Percentiles rank a stretch among this genome's conserved stretches.
Evolutionary conservation across 2,329 filamentous ascomycete species (phyloP).

Genomic region (Fusarium oligoseptatum): DNA sequence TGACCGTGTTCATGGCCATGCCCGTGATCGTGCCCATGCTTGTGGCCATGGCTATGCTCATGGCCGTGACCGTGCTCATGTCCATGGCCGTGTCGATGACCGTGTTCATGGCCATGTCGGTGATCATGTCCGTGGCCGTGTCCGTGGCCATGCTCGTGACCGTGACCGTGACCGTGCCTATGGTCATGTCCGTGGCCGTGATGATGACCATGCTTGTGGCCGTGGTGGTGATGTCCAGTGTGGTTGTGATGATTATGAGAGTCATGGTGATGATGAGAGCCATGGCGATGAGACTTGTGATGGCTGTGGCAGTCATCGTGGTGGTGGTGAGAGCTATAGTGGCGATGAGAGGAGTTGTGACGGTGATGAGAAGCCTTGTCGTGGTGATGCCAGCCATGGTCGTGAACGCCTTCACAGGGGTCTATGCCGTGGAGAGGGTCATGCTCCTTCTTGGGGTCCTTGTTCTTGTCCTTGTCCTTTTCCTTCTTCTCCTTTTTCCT

Average conservation of each 20-base stretch:
- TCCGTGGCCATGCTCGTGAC: neutral
- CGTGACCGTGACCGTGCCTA: neutral
- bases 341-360: neutral
- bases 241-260: neutral
- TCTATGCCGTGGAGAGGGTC: constrained; percentile 1
- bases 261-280: neutral
- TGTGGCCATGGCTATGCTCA: constrained; percentile 2
- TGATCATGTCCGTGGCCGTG: neutral
- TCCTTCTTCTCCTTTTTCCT: constrained; percentile 9
- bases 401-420: neutral
- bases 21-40: neutral
- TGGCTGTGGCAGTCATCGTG: neutral
- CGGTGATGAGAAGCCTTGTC: neutral
- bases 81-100: neutral
- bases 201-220: neutral
- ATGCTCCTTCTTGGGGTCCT: constrained; percentile 9
- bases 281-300: neutral
- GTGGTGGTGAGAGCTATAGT: neutral
- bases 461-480: neutral
- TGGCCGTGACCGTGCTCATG: constrained; percentile 6
- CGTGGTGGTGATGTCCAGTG: neutral
- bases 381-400: neutral
- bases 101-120: neutral
- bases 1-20: neutral
- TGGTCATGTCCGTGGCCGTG: neutral